These are phyloP conservation scores for Hyaloscypha bicolor DNA, from an alignment of 495 filamentous ascomycete genomes.

Conservation along the genomic window DNA sequence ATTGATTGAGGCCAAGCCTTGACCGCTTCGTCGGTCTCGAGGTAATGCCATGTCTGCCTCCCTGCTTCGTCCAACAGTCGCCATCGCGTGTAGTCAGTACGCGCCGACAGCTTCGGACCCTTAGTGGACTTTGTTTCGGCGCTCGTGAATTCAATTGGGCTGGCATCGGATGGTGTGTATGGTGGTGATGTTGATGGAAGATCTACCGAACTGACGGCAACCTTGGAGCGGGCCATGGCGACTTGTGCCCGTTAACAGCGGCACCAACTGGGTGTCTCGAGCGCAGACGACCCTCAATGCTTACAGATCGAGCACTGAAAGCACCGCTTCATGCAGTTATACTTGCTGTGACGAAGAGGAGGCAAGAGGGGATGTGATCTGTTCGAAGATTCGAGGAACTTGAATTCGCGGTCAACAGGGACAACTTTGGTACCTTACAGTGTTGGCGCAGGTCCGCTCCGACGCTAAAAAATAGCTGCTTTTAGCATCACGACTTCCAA, in stretches of 20 bases:
- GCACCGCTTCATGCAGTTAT: neutral
- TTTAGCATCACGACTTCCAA: neutral
- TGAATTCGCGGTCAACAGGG: neutral
- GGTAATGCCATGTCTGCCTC: constrained; percentile 91
- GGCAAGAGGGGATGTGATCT: neutral
- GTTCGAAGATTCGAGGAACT: neutral
- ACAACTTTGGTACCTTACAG: neutral
- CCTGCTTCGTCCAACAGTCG: constrained; percentile 80
- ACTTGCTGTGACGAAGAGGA: neutral
- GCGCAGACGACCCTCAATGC: neutral
- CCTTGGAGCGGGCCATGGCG: neutral
- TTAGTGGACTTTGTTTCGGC: constrained; percentile 28
- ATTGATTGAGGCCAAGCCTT: constrained; percentile 81
- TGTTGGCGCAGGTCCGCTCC: neutral
- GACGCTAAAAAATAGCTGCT: neutral
- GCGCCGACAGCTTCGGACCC: constrained; percentile 41
- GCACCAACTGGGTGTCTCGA: neutral
- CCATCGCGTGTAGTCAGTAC: constrained; percentile 83
- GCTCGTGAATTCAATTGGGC: constrained; percentile 10
- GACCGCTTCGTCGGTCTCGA: constrained; percentile 73
- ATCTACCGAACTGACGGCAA: neutral
- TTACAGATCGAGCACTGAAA: neutral
- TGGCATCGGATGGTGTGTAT: neutral
- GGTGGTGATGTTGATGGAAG: neutral
- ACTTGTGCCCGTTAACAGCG: neutral